phyloP scores from a whole-genome alignment of 1,284 basidiomycete genomes.

The Cystobasidium slooffiae region DNA sequence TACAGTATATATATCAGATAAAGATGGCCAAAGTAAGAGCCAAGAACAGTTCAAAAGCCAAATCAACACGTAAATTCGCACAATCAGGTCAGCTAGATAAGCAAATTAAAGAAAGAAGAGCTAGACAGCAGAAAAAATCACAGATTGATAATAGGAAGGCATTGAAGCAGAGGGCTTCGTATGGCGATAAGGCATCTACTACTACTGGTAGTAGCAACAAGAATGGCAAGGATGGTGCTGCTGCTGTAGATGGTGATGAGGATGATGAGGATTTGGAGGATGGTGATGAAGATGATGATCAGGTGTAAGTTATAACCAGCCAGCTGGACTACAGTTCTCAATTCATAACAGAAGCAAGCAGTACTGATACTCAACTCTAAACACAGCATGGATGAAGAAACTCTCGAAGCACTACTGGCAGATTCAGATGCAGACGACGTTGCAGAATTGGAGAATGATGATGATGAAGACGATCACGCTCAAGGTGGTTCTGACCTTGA shows the following conservation, averaged over 20 bases:
- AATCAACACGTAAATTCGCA: conserved; percentile 75
- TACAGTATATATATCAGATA: neutral
- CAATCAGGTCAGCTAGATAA: conserved; percentile 84
- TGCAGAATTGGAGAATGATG: conserved; percentile 51
- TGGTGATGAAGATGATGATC: conserved; percentile 52
- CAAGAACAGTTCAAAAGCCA: conserved; percentile 62
- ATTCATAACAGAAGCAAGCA: conserved; percentile 47
- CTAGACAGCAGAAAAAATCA: conserved; percentile 75
- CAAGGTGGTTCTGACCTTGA: conserved; percentile 61
- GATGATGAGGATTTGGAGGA: conserved; percentile 61
- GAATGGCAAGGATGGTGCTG: conserved; percentile 36
- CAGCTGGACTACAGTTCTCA: neutral
- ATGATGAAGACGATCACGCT: conserved; percentile 60
- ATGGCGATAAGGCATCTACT: conserved; percentile 42
- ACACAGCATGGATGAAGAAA: conserved; percentile 18
- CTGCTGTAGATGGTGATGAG: conserved; percentile 27
- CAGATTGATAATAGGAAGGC: conserved; percentile 62
- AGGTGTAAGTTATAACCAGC: conserved; percentile 54
- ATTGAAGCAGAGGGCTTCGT: conserved; percentile 43
- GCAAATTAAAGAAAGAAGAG: conserved; percentile 71
- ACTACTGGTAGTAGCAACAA: conserved; percentile 30
- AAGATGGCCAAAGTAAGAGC: conserved; percentile 67
- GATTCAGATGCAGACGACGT: conserved; percentile 59
- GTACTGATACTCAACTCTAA: conserved; percentile 38
- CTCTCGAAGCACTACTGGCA: conserved; percentile 26